Conservation (phyloP, 208 protist genomes). For the Novymonas esmeraldas region DNA sequence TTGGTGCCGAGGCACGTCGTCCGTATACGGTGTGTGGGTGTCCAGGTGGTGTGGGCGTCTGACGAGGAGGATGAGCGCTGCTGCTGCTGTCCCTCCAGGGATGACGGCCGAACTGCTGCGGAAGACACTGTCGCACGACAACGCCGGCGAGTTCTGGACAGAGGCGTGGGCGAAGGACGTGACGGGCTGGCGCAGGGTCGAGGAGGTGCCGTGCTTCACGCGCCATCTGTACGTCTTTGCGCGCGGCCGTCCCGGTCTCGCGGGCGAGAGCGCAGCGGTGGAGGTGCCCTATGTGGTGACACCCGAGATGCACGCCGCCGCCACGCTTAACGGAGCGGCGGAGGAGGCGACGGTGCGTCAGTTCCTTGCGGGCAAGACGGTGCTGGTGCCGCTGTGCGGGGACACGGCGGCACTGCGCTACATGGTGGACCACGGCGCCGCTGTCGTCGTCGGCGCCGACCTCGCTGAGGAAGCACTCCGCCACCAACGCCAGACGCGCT, state of each 20-base stretch:
- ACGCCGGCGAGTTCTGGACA: conserved; percentile 55
- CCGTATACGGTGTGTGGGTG: too few relatives aligned
- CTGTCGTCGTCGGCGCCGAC: conserved; percentile 45
- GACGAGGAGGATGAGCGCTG: too few relatives aligned
- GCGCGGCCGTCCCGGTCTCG: conserved; percentile 1
- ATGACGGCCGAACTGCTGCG: too few relatives aligned
- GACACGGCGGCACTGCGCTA: conserved; percentile 53
- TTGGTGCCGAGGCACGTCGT: too few relatives aligned
- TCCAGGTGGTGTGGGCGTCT: too few relatives aligned
- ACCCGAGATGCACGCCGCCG: conserved; percentile 10
- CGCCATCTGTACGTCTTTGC: conserved; percentile 48
- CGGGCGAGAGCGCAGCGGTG: neutral
- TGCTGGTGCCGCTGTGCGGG: conserved; percentile 64
- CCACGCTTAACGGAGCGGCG: conserved; percentile 23
- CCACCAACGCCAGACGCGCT: conserved; percentile 36
- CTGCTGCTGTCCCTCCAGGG: too few relatives aligned
- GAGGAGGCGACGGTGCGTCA: conserved; percentile 37
- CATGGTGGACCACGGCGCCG: conserved; percentile 40
- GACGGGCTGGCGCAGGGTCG: conserved; percentile 42
- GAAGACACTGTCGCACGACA: too few relatives aligned
- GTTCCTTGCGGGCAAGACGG: conserved; percentile 42
- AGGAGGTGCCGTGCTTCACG: conserved; percentile 41
- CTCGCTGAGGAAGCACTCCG: conserved; percentile 35
- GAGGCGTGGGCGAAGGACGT: conserved; percentile 40
- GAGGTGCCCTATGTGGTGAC: conserved; percentile 21